Conservation (phyloP, 108 stramenopile genomes). For the Discostella pseudostelligera region DNA sequence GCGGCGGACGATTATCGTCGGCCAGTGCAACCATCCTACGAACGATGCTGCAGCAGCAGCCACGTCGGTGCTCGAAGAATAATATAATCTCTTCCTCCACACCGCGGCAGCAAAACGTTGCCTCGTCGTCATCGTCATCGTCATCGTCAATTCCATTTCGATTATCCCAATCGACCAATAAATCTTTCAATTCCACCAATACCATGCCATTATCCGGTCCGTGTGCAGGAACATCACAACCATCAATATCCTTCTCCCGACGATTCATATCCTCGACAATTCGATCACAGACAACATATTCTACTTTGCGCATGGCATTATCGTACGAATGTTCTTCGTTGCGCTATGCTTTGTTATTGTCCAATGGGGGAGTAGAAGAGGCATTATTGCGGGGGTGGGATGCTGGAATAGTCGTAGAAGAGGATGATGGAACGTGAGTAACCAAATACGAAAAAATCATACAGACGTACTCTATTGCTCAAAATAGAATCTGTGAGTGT, state of each 20-base stretch:
- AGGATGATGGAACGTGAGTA: constrained; percentile 43
- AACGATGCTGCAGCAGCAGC: no score
- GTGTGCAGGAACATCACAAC: not conserved
- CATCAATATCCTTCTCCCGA: not conserved
- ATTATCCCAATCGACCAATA: not conserved
- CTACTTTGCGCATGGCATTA: constrained; percentile 3
- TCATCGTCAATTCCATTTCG: not conserved
- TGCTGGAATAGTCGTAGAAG: constrained; percentile 16
- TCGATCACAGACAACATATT: constrained; percentile 11
- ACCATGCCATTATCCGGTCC: not conserved
- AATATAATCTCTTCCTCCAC: no score
- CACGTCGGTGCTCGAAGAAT: no score
- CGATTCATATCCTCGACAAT: constrained; percentile 13
- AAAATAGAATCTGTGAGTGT: no score
- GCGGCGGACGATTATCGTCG: no score
- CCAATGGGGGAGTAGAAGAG: constrained; percentile 8
- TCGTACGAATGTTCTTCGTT: constrained; percentile 12
- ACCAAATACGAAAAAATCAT: not conserved
- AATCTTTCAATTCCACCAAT: not conserved
- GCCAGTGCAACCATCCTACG: no score
- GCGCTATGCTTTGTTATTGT: constrained; percentile 17
- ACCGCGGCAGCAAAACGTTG: no score
- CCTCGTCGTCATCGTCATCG: not conserved
- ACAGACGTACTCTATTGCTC: no score
- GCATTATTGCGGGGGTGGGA: constrained; percentile 34